Percentiles rank a stretch among this genome's conserved stretches.
Conservation (phyloP, 495 filamentous ascomycete genomes). For the Cercophora sp. region DNA sequence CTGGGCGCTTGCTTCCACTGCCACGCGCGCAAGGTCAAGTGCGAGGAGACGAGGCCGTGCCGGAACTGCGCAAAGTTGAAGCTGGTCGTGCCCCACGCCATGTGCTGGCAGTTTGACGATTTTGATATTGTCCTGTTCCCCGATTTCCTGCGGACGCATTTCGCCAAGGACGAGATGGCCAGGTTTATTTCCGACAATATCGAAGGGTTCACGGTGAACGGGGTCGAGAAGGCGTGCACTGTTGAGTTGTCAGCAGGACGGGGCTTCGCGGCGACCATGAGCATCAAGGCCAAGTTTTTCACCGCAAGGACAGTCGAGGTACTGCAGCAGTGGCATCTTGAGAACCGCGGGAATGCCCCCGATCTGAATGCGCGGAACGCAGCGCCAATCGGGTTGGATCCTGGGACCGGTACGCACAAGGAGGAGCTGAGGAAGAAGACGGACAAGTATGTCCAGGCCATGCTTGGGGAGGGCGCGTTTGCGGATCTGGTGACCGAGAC, state of each 20-base stretch:
- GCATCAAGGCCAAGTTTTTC: slow-evolving; percentile 44
- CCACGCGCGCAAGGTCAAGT: slow-evolving; percentile 45
- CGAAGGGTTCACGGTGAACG: slow-evolving; percentile 32
- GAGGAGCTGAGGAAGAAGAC: slow-evolving; percentile 37
- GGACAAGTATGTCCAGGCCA: slow-evolving; percentile 41
- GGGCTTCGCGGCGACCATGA: slow-evolving; percentile 35
- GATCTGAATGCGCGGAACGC: slow-evolving; percentile 34
- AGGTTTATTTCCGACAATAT: slow-evolving; percentile 42
- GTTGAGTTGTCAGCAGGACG: slow-evolving; percentile 42
- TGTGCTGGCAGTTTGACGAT: slow-evolving; percentile 46
- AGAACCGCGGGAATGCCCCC: slow-evolving; percentile 26
- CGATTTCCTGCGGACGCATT: slow-evolving; percentile 44
- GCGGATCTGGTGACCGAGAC: slow-evolving; percentile 43
- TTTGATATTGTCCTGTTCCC: slow-evolving; percentile 44
- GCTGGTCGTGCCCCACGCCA: slow-evolving; percentile 38
- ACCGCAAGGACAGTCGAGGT: slow-evolving; percentile 40
- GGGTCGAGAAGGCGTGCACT: slow-evolving; percentile 30
- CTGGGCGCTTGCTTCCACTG: slow-evolving; percentile 49
- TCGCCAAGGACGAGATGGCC: slow-evolving; percentile 40
- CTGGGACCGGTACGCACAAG: slow-evolving; percentile 16
- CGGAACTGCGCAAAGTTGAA: slow-evolving; percentile 44
- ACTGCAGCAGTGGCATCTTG: slow-evolving; percentile 42
- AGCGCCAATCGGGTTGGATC: slow-evolving; percentile 44
- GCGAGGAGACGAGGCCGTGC: slow-evolving; percentile 44
- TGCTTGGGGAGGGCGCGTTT: slow-evolving; percentile 37